Conservation (phyloP, 164 flowering plant species). For the Vitis vinifera region ASM3070453v1 NC_081820.1:2650001-2650500, state of each 20-base stretch:
- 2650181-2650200: conserved; percentile 11
- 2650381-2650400: not conserved
- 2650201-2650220: conserved; percentile 17
- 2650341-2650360: not conserved
- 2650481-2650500: not conserved
- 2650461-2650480: not conserved
- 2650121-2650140: conserved; percentile 55
- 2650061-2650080: conserved; percentile 57
- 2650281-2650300: not conserved
- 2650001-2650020: conserved; percentile 17
- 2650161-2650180: conserved; percentile 9
- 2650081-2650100: conserved; percentile 87
- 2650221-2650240: conserved; percentile 26
- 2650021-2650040: conserved; percentile 55
- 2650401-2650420: not conserved
- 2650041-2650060: conserved; percentile 48
- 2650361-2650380: not conserved
- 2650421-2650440: not conserved
- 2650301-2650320: not conserved
- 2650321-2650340: conserved; percentile 1
- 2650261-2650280: conserved; percentile 23
- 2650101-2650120: conserved; percentile 87
- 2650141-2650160: conserved; percentile 38
- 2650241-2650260: conserved; percentile 21
- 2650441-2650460: not conserved